A percentile compares a stretch with the other conserved stretches of the same genome.
These are phyloP conservation scores for Phytophthora pluvialis DNA, from an alignment of 352 stramenopile genomes.

Conservation along the genomic window DNA sequence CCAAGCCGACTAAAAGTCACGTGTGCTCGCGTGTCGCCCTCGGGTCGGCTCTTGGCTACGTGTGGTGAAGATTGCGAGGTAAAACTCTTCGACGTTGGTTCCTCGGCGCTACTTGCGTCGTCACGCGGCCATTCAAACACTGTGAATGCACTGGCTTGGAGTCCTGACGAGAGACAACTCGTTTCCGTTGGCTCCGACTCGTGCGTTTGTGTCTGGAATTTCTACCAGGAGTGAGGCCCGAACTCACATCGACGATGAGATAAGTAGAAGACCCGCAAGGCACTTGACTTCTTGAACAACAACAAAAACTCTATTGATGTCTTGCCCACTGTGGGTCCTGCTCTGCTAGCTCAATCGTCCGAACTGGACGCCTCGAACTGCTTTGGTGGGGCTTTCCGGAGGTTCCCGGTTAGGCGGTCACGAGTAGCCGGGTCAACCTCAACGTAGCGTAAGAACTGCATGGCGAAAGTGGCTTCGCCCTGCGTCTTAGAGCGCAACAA, in stretches of 20 bases:
- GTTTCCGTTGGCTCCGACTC: slow-evolving; percentile 90
- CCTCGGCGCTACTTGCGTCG: slow-evolving; percentile 47
- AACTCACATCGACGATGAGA: background rate
- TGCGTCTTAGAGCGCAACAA: slow-evolving; percentile 80
- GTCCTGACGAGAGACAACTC: slow-evolving; percentile 91
- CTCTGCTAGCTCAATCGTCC: slow-evolving; percentile 5
- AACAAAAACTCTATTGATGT: slow-evolving; percentile 26
- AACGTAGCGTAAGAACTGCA: slow-evolving; percentile 77
- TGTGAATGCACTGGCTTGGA: slow-evolving; percentile 86
- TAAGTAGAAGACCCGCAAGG: background rate
- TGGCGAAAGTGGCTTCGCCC: slow-evolving; percentile 80
- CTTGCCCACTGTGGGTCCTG: background rate
- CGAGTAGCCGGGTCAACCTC: slow-evolving; percentile 60
- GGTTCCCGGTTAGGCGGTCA: slow-evolving; percentile 48
- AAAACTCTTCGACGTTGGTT: slow-evolving; percentile 77
- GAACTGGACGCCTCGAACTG: slow-evolving; percentile 8
- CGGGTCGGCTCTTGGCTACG: slow-evolving; percentile 78
- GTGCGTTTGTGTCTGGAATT: slow-evolving; percentile 93
- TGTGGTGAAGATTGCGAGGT: slow-evolving; percentile 84
- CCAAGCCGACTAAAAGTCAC: slow-evolving; percentile 48
- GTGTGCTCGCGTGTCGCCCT: slow-evolving; percentile 63
- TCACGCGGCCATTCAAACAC: slow-evolving; percentile 73
- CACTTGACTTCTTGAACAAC: slow-evolving; percentile 11
- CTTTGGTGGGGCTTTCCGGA: slow-evolving; percentile 21
- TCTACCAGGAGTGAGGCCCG: slow-evolving; percentile 52